phyloP scores from a whole-genome alignment of 768 basidiomycete species.

The Lentinus brumalis region DNA sequence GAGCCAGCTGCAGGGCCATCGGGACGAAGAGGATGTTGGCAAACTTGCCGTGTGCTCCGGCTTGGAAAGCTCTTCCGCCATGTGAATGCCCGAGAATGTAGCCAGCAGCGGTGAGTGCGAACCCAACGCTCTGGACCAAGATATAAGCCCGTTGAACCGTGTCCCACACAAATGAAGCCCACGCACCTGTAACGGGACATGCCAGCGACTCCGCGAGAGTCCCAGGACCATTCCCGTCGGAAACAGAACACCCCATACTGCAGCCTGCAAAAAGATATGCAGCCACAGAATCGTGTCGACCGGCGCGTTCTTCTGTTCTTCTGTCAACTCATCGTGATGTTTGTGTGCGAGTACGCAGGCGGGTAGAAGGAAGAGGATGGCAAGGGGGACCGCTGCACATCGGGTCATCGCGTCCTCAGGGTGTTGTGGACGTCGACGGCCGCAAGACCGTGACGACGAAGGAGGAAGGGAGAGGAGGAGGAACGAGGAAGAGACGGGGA shows the following conservation, averaged over 20 bases:
- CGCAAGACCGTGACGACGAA: too few relatives aligned
- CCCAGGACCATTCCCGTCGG: slow-evolving; percentile 83
- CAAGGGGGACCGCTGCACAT: neutral
- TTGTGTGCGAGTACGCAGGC: slow-evolving; percentile 50
- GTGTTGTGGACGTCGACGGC: too few relatives aligned
- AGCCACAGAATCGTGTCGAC: slow-evolving; percentile 81
- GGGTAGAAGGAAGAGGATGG: slow-evolving; percentile 10
- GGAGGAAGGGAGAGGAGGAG: too few relatives aligned
- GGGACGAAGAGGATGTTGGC: slow-evolving; percentile 68
- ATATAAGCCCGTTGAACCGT: neutral
- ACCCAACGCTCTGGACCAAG: slow-evolving; percentile 56
- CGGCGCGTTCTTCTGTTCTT: slow-evolving; percentile 64
- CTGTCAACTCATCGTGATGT: slow-evolving; percentile 63
- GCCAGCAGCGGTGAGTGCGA: slow-evolving; percentile 70
- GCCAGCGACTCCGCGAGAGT: slow-evolving; percentile 80
- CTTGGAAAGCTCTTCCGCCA: slow-evolving; percentile 73
- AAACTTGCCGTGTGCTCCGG: slow-evolving; percentile 71
- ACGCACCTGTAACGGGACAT: slow-evolving; percentile 83
- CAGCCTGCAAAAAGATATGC: slow-evolving; percentile 77
- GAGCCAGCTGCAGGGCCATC: slow-evolving; percentile 61
- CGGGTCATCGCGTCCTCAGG: neutral
- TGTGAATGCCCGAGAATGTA: slow-evolving; percentile 89
- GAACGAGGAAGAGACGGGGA: too few relatives aligned
- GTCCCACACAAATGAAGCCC: too few relatives aligned
- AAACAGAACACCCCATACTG: slow-evolving; percentile 86